These are phyloP conservation scores for Chaetothyriales sp. DNA, from an alignment of 2,329 filamentous ascomycete species.

Conservation along the genomic window DNA sequence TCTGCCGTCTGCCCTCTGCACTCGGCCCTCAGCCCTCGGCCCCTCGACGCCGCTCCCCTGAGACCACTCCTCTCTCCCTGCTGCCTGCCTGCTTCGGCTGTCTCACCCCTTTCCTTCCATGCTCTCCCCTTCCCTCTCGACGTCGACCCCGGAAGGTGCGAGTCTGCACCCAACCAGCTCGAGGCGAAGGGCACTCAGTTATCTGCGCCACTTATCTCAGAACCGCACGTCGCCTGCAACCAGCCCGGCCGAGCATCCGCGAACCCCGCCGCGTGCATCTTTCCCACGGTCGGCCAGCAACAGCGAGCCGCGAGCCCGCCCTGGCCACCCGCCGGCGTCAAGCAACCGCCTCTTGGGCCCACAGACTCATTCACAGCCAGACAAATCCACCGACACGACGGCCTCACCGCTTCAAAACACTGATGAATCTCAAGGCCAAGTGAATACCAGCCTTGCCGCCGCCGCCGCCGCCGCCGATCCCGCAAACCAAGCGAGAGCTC, in stretches of 20 bases:
- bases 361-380: slow-evolving; percentile 14
- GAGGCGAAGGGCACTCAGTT: slow-evolving; percentile 16
- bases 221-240: slow-evolving; percentile 11
- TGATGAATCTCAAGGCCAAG: not conserved
- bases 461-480: too few relatives aligned
- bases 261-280: slow-evolving; percentile 15
- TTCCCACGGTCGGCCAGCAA: slow-evolving; percentile 16
- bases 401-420: not conserved
- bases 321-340: slow-evolving; percentile 1
- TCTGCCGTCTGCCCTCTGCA: too few relatives aligned
- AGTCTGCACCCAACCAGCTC: slow-evolving; percentile 13
- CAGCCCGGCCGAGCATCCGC: slow-evolving; percentile 12
- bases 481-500: not conserved
- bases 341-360: slow-evolving; percentile 1
- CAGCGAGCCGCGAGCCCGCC: slow-evolving; percentile 8
- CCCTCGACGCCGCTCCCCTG: not conserved
- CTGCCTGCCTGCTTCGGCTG: not conserved
- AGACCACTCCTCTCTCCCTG: not conserved
- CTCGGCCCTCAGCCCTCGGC: not conserved
- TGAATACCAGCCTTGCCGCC: not conserved
- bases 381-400: slow-evolving; percentile 3
- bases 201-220: slow-evolving; percentile 17
- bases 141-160: slow-evolving; percentile 11
- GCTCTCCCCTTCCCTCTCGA: slow-evolving; percentile 15
- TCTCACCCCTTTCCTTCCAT: slow-evolving; percentile 10